phyloP scores from a whole-genome alignment of 768 basidiomycete genomes.

The Rhizopogon vesiculosus region DNA sequence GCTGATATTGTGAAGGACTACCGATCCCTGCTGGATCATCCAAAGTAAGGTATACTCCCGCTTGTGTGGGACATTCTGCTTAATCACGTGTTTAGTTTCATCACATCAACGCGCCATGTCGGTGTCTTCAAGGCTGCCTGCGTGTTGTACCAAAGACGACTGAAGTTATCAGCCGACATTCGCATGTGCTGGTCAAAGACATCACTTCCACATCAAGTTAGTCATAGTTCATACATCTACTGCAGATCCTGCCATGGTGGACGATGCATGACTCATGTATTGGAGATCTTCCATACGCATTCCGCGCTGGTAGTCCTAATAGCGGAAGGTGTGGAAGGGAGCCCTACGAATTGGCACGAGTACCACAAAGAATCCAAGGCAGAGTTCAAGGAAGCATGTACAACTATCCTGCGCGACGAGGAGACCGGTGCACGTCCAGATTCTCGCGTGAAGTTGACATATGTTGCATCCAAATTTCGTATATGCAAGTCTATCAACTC shows the following conservation, averaged over 20 bases:
- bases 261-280: conserved; percentile 33
- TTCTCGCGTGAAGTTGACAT: conserved; percentile 32
- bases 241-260: conserved; percentile 34
- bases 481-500: conserved; percentile 44
- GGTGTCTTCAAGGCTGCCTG: conserved; percentile 31
- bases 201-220: conserved; percentile 9
- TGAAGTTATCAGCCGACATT: conserved; percentile 12
- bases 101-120: conserved; percentile 15
- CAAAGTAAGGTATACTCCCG: conserved; percentile 14
- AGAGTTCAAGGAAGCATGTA: conserved; percentile 10
- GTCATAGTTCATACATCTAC: conserved; percentile 17
- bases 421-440: conserved; percentile 30
- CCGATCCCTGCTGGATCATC: conserved; percentile 12
- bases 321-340: conserved; percentile 11
- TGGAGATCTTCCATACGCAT: conserved; percentile 29
- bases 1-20: conserved; percentile 3
- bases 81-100: conserved; percentile 15
- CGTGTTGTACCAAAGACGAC: conserved; percentile 16
- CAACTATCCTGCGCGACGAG: conserved; percentile 26
- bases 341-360: conserved; percentile 29
- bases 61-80: neutral
- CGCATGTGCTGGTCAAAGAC: neutral
- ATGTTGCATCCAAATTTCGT: conserved; percentile 44
- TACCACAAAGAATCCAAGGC: conserved; percentile 19
- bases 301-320: conserved; percentile 30